A percentile compares a stretch with the other conserved stretches of the same genome.
Evolutionary conservation across 2,329 filamentous ascomycete genomes (phyloP).

Genomic region (Ophidiomyces ophidiicola): DNA sequence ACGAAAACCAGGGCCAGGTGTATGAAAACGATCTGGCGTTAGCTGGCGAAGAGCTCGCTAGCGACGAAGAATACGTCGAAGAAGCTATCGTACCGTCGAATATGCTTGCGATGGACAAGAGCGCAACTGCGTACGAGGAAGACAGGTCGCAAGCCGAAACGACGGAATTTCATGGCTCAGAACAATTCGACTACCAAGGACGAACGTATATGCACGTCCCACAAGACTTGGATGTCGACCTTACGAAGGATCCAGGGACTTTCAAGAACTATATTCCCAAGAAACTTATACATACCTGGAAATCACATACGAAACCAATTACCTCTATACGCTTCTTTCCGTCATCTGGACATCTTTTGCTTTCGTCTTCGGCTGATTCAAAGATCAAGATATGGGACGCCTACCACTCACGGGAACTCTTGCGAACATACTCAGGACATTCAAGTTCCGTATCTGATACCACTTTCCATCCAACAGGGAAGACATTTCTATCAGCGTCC

Average conservation of each 20-base stretch:
- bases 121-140: constrained; percentile 39
- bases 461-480: constrained; percentile 71
- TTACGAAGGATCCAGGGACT: constrained; percentile 68
- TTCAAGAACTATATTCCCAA: constrained; percentile 87
- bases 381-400: constrained; percentile 92
- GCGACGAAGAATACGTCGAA: constrained; percentile 68
- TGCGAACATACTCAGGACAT: constrained; percentile 87
- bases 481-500: constrained; percentile 76
- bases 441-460: constrained; percentile 81
- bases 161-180: constrained; percentile 70
- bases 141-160: constrained; percentile 60
- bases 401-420: constrained; percentile 75
- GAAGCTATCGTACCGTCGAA: constrained; percentile 50
- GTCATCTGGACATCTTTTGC: constrained; percentile 68
- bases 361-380: constrained; percentile 80
- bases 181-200: constrained; percentile 85
- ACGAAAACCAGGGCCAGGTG: constrained; percentile 59
- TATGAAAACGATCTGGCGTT: constrained; percentile 54
- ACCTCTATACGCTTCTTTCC: constrained; percentile 88
- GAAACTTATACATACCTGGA: constrained; percentile 85
- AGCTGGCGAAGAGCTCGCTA: constrained; percentile 60
- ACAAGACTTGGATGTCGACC: constrained; percentile 73
- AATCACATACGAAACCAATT: constrained; percentile 70
- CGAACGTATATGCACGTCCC: constrained; percentile 97
- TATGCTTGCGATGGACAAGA: constrained; percentile 40